Base-by-base conservation (phyloP, 345 rosid species). In the Linum trigynum region DNA sequence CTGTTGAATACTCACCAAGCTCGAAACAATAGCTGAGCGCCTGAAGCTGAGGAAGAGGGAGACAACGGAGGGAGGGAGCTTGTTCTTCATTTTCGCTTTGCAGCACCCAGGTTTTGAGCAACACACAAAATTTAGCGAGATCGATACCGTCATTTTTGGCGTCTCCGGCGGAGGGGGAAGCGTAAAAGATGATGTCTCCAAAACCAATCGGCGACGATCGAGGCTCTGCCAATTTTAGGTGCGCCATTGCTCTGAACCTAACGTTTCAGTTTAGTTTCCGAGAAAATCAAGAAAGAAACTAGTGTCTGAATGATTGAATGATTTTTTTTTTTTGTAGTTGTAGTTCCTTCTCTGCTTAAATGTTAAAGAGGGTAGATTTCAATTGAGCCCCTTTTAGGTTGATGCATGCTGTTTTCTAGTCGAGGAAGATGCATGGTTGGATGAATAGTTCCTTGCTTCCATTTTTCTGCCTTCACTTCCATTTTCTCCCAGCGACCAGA, bases 171-270 rank as follows among this genome's bases (percentile, higher is more conserved):
- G 32, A 23, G 32, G 32, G 32, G 32, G 32, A 23, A 23, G 32
- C 32, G 32, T 23, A n/a, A 38, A 65, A 63, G 65, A 91, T 86
- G 87, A 91, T 85, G 88, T 85, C 96, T 62, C 92, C 96, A 55
- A 85, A 73, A 76, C 88, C 71, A 82, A 72, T 72, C 68, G 73
- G 87, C 60, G 96, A 89, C 51, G 95, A 84, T 83, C 84, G 95
- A 72, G 92, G 84, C 69, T 89, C 95, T 69, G 45, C 89, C 65
- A 81, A 87, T 66, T 82, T 78, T 81, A 80, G 92, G 98, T 89
- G 69, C 32, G 41, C 23, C 5, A 0, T 61, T 37, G 9, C 38
- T 65, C 12, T 58, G 64, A 67, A 66, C 70, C 73, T 41, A 72
- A 64, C 83, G 23, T 57, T 57, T 57, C 4, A 17, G 38, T 37